phyloP scores from a whole-genome alignment of 108 stramenopile species.

The Mayamaea pseudoterrestris region DNA sequence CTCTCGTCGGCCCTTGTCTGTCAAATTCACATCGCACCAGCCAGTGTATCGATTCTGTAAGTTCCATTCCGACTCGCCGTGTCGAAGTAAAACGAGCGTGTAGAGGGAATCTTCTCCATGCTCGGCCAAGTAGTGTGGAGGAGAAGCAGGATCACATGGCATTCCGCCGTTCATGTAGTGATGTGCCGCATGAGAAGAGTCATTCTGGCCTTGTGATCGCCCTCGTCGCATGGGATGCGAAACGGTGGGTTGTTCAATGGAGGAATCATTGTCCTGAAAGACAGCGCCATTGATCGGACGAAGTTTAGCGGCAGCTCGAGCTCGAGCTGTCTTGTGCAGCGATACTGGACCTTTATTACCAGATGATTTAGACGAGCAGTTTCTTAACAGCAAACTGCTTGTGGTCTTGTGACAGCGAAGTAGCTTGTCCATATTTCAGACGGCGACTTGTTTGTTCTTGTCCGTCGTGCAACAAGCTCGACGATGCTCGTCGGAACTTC shows the following conservation, averaged over 20 bases:
- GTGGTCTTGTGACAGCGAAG: too few relatives aligned
- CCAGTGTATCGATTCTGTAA: conserved; percentile 63
- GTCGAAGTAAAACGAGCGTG: conserved; percentile 63
- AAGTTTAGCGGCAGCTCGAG: conserved; percentile 6
- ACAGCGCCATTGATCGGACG: neutral
- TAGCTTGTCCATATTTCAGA: too few relatives aligned
- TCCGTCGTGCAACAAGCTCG: too few relatives aligned
- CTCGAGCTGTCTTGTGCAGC: conserved; percentile 5
- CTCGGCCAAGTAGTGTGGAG: conserved; percentile 45
- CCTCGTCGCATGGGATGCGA: neutral
- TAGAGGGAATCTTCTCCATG: conserved; percentile 67
- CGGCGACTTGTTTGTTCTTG: too few relatives aligned
- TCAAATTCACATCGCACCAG: conserved; percentile 76
- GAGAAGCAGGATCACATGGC: conserved; percentile 40
- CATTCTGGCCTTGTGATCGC: neutral
- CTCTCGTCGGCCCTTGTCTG: conserved; percentile 53
- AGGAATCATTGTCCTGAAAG: neutral
- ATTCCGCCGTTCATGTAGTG: conserved; percentile 47
- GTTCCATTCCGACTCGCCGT: conserved; percentile 82
- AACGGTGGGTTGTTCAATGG: neutral
- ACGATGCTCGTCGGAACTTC: too few relatives aligned
- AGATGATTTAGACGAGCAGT: too few relatives aligned
- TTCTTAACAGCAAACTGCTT: too few relatives aligned
- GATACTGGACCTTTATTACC: conserved; percentile 5
- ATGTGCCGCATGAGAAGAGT: conserved; percentile 11